phyloP scores from a whole-genome alignment of 2,329 filamentous ascomycete species.

The Colletotrichum euphorbiae region DNA sequence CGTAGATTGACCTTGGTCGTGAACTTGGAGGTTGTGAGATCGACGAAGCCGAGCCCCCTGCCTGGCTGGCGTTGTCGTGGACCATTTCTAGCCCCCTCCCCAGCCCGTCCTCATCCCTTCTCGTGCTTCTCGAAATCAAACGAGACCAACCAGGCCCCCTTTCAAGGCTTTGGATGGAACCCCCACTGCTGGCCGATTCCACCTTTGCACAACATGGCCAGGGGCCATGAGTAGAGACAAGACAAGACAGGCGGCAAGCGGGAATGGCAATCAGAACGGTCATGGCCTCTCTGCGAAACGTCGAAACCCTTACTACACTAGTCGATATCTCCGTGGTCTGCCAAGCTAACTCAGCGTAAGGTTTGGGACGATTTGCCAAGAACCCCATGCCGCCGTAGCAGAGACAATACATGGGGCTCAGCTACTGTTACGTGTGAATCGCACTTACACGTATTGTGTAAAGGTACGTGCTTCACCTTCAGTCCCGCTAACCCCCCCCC shows the following conservation, averaged over 20 bases:
- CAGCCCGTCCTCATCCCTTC: background rate
- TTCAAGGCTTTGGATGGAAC: background rate
- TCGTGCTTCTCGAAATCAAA: constrained; percentile 8
- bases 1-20: constrained; percentile 4
- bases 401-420: background rate
- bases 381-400: constrained; percentile 12
- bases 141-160: background rate
- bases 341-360: constrained; percentile 4
- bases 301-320: constrained; percentile 37
- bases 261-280: constrained; percentile 28
- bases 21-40: constrained; percentile 8
- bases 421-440: background rate
- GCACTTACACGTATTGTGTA: background rate
- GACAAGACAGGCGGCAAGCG: background rate
- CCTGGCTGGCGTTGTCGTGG: constrained; percentile 2
- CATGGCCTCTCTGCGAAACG: constrained; percentile 30
- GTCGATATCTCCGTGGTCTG: constrained; percentile 33
- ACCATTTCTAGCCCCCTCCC: background rate
- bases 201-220: constrained; percentile 10
- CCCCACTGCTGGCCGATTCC: background rate
- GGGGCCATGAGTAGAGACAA: constrained; percentile 21
- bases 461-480: background rate
- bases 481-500: constrained; percentile 1
- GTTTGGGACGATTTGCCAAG: constrained; percentile 19
- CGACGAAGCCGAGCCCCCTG: constrained; percentile 1